Evolutionary conservation across 2,329 filamentous ascomycete species (phyloP), one percentile per base, ranked within the genome.

Genomic region (Sporothrix sp.): DNA sequence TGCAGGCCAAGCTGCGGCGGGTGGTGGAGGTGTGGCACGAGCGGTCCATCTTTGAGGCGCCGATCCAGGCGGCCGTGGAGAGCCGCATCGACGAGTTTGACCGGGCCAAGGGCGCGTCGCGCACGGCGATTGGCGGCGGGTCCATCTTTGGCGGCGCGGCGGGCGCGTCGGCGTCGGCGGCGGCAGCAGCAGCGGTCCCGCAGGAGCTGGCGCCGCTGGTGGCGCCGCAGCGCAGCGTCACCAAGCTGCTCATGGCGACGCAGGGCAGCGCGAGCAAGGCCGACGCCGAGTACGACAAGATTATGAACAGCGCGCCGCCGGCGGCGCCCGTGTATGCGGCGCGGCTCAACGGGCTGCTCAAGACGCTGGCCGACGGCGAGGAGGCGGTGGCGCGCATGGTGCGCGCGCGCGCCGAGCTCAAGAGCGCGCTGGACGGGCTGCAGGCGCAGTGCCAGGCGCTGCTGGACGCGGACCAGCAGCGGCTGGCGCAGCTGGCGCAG

Each of bases 11-110:
- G 65, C 73, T 98, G 33, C 79, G 85, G 54, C 79, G 93, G 28
- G 91, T 97, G 1, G 80, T 97, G 3, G 91, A 97, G 61, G 93
- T 98, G 16, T 98, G 93, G 93, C 84, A 84, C 62, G 82, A 91
- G 60, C 78, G 93, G 32, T 71, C 73, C 48, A 93, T 98, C 40
- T 98, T 98, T 60, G 87, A 94, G 55, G 66, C 66, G 1, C 78
- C 84, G 0, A 86, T 95, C 44, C 84, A 95, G 63, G 79, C 82
- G 51, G 84, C 85, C 1, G 81, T 96, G 48, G 91, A 97, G 63
- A 71, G 78, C 52, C 78, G 85, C 27, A 74, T 97, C 42, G 9
- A 18, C 84, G 81, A 84, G 61, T 67, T 84, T 28, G 81, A 85
- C 58, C 82, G 81, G 59, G 68, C 73, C 39, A 73, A 74, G 50